Base-by-base conservation (phyloP, 306 rosid genomes). In the Lathyrus tuberosus region DNA sequence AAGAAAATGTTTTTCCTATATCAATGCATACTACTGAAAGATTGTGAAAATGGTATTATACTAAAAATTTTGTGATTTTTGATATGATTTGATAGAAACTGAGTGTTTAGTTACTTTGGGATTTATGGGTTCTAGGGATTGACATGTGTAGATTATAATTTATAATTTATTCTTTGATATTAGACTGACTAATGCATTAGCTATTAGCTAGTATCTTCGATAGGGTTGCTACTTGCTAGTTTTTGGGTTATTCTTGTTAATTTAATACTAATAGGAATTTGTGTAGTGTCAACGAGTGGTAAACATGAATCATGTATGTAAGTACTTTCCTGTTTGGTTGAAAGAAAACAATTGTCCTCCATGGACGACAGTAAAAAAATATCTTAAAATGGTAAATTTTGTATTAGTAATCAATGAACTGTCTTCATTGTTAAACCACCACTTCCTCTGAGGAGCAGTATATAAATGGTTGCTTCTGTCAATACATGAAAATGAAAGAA, bases 401-500 rank as follows among this genome's bases (percentile, higher is more conserved):
- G 53, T 28, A 35, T 57, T 67, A 65, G 46, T 18, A 14, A 52
- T 52, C 22, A 47, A 11, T 41, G 47, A 41, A 4, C 65, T 41
- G 0, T 17, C 38, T 69, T 51, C 47, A 11, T 16, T 57, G 69
- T 18, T 51, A 8, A 51, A 51, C 13, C 28, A 17, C 6, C 26
- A 51, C 57, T 9, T 51, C 30, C 30, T 20, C 30, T 3, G 14
- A 52, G 58, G 57, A 17, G 22, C 53, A 16, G 5, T 12, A 30
- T 30, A 3, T 4, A 40, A 9, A 8, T 40, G 43, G 43, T 2
- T 38, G 42, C 8, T 38, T 38, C 14, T 66, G 51, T 13, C 48
- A 10, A 1, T 67, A 20, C 43, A 46, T 30, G 41, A 46, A 28
- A 64, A 20, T 31, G 51, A 57, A 80, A 47, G 60, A 69, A 56